Evolutionary conservation across 2,329 filamentous ascomycete genomes (phyloP).

Genomic region (Fusarium cicatricum): DNA sequence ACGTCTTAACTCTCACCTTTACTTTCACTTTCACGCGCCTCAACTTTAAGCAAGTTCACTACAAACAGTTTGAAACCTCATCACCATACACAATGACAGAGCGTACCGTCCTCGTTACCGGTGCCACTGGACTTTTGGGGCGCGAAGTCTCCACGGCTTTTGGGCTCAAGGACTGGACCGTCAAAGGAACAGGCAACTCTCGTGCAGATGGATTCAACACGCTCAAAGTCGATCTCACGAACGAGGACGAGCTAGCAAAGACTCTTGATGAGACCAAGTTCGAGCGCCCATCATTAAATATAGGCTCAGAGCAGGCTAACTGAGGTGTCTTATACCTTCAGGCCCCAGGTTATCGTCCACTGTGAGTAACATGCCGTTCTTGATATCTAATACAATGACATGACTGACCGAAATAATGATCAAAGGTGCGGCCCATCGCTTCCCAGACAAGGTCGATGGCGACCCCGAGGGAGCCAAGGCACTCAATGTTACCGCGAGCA

Average conservation of each 20-base stretch:
- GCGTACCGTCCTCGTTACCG: conserved; percentile 75
- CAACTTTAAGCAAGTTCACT: neutral
- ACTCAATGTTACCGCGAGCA: conserved; percentile 78
- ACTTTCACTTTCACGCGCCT: neutral
- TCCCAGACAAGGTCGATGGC: conserved; percentile 83
- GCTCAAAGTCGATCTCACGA: conserved; percentile 65
- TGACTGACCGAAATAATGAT: conserved; percentile 24
- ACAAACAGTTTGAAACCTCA: neutral
- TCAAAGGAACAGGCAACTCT: conserved; percentile 76
- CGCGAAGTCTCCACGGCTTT: conserved; percentile 80
- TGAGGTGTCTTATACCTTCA: conserved; percentile 43
- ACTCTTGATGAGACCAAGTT: conserved; percentile 65
- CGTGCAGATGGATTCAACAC: conserved; percentile 76
- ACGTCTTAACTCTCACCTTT: conserved; percentile 19
- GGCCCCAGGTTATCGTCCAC: conserved; percentile 81
- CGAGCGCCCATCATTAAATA: neutral
- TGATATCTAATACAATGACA: conserved; percentile 2
- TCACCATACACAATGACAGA: conserved; percentile 15
- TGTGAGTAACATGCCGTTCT: conserved; percentile 61
- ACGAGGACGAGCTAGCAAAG: conserved; percentile 56
- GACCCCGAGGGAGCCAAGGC: conserved; percentile 78
- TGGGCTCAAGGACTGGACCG: conserved; percentile 66
- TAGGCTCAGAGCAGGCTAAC: conserved; percentile 10
- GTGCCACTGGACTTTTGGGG: conserved; percentile 84
- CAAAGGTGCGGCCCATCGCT: conserved; percentile 84